Base-by-base conservation (phyloP, 345 rosid genomes). In the Gossypium sturtianum region DNA sequence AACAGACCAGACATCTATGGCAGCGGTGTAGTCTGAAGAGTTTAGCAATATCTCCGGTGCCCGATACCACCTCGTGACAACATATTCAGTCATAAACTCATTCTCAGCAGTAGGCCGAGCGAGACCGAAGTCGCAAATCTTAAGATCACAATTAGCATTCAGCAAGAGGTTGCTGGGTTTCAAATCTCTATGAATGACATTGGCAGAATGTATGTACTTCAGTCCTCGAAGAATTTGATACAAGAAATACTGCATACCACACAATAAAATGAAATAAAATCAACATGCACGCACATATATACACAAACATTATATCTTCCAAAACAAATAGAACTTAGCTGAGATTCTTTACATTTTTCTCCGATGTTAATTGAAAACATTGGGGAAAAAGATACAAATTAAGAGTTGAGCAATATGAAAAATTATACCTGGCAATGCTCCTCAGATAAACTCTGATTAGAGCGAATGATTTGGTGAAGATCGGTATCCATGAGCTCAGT, bases 1-100 rank as follows among this genome's bases (percentile, higher is more conserved):
- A 12, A 93, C 99, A 68, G 99, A 96, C 99, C 98, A 96, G 54
- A 96, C 97, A 84, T 96, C 99, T 11, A 93, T 96, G 43, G 99
- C 89, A 20, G 95, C 91, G 15, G 94, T 93, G 75, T 96, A 93
- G 38, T 93, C 97, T 0, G 98, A 87, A 23, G 96, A 91, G 86
- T 90, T 96, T 66, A 96, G 85, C 77, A 96, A 73, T 54, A 96
- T 82, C 87, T 96, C 99, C 0, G 99, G 99, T 54, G 99, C 98
- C 73, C 99, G 82, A 66, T 93, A 96, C 99, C 97, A 96, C 80
- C 99, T 88, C 2, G 99, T 96, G 38, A 96, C 98, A 71, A 96
- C 99, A 84, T 96, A 96, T 74, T 96, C 99, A 0, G 99, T 96
- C 99, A 93, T 96, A 67, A 91, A 84, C 76, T 96, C 99, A 62